Conservation (phyloP, 805 yeast genomes). For the Metschnikowia baotianmanensis region DNA sequence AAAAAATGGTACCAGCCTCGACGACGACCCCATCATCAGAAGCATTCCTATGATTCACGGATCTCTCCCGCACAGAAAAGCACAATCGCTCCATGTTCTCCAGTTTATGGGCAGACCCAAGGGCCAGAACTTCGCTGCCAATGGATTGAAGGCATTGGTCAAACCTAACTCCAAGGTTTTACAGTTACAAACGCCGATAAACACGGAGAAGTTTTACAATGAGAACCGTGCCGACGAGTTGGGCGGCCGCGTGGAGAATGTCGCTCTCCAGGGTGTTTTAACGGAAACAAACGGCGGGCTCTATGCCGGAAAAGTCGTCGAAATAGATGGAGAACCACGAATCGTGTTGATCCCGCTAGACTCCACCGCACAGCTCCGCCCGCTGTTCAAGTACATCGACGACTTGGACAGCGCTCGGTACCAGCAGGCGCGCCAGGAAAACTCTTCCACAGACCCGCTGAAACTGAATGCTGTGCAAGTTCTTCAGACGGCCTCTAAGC, state of each 20-base stretch:
- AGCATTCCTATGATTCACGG: slow-evolving; percentile 37
- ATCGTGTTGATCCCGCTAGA: slow-evolving; percentile 65
- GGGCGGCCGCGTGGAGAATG: slow-evolving; percentile 55
- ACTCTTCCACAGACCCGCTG: slow-evolving; percentile 19
- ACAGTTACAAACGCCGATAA: slow-evolving; percentile 76
- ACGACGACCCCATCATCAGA: slow-evolving; percentile 40
- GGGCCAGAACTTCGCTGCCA: slow-evolving; percentile 35
- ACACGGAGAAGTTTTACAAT: slow-evolving; percentile 67
- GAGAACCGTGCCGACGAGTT: slow-evolving; percentile 60
- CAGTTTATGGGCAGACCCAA: slow-evolving; percentile 49
- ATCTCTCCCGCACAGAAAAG: slow-evolving; percentile 20
- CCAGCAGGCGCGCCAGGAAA: slow-evolving; percentile 37
- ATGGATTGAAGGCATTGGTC: slow-evolving; percentile 44
- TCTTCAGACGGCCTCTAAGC: slow-evolving; percentile 41
- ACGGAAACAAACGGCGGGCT: slow-evolving; percentile 48
- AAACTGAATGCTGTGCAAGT: slow-evolving; percentile 35
- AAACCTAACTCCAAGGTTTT: slow-evolving; percentile 63
- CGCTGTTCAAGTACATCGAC: slow-evolving; percentile 78
- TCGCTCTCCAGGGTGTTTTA: slow-evolving; percentile 70
- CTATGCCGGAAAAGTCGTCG: slow-evolving; percentile 33
- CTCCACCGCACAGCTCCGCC: slow-evolving; percentile 73
- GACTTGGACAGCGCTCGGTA: slow-evolving; percentile 47
- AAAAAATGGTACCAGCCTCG: not conserved
- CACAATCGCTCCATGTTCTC: slow-evolving; percentile 35
- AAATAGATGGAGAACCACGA: slow-evolving; percentile 27